Percentiles rank a stretch among this genome's conserved stretches.
Conservation (phyloP, 2,329 filamentous ascomycete genomes). For the Aureobasidium zeae region DNA sequence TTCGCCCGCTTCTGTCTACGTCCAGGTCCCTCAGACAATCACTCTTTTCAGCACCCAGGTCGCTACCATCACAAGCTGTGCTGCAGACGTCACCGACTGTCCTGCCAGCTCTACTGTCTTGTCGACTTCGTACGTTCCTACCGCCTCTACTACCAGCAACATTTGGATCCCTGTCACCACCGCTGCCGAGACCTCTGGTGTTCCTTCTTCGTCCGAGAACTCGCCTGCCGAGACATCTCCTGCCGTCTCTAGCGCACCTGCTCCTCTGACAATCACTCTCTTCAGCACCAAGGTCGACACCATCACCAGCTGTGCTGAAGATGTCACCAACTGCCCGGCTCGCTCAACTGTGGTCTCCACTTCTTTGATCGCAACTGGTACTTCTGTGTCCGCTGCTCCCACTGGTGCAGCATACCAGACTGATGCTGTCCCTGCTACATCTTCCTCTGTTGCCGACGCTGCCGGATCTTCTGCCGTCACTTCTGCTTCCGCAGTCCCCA, state of each 20-base stretch:
- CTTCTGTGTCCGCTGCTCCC: constrained; percentile 16
- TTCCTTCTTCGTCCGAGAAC: constrained; percentile 15
- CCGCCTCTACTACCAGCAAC: constrained; percentile 7
- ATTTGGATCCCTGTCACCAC: constrained; percentile 14
- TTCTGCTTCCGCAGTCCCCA: constrained; percentile 17
- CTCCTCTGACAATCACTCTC: constrained; percentile 21
- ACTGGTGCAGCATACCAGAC: constrained; percentile 7
- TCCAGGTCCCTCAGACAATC: constrained; percentile 14
- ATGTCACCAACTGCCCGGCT: constrained; percentile 27
- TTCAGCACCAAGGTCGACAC: constrained; percentile 17
- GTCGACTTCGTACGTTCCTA: not conserved
- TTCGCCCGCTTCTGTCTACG: constrained; percentile 7
- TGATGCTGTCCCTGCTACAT: constrained; percentile 3
- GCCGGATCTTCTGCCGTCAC: constrained; percentile 12
- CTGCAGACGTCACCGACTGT: constrained; percentile 14
- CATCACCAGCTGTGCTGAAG: constrained; percentile 16
- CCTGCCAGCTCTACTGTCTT: constrained; percentile 3
- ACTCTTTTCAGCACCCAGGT: constrained; percentile 17
- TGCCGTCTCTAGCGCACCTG: constrained; percentile 10
- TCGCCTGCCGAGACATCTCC: constrained; percentile 14
- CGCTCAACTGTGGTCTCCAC: constrained; percentile 16
- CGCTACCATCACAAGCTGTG: constrained; percentile 18
- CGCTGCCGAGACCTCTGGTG: constrained; percentile 8
- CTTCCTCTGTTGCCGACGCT: constrained; percentile 13
- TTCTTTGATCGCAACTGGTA: constrained; percentile 16